These are phyloP conservation scores for Podospora comata DNA, from an alignment of 495 filamentous ascomycete genomes.

Conservation along the genomic window DNA sequence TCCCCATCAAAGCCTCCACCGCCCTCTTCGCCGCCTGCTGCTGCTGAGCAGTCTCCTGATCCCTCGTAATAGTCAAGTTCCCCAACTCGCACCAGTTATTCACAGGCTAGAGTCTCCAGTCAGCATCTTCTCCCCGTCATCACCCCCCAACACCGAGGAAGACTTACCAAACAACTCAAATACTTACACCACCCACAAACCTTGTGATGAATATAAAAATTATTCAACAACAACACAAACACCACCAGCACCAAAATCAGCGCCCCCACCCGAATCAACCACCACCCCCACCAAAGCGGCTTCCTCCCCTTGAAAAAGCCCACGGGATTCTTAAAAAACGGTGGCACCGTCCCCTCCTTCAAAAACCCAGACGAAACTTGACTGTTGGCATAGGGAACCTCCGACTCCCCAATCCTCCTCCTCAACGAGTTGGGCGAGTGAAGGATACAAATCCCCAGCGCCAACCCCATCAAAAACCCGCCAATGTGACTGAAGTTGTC, in stretches of 20 bases:
- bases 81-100: constrained; percentile 77
- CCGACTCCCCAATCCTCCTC: constrained; percentile 63
- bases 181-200: constrained; percentile 91
- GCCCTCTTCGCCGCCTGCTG: not conserved
- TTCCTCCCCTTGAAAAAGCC: constrained; percentile 90
- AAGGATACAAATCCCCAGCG: constrained; percentile 79
- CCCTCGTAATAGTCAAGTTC: constrained; percentile 37
- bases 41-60: not conserved
- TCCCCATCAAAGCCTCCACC: not conserved
- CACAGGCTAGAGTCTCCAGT: constrained; percentile 51
- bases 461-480: constrained; percentile 89
- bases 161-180: constrained; percentile 83
- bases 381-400: constrained; percentile 47
- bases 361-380: constrained; percentile 37
- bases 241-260: constrained; percentile 72
- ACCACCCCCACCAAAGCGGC: constrained; percentile 96
- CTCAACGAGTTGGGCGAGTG: constrained; percentile 81
- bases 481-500: constrained; percentile 98
- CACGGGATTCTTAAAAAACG: constrained; percentile 65
- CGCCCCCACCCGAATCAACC: constrained; percentile 79
- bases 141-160: not conserved
- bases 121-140: not conserved
- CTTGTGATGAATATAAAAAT: constrained; percentile 79
- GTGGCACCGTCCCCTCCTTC: constrained; percentile 44
- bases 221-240: constrained; percentile 79